Evolutionary conservation across 805 yeast genomes (phyloP).

Genomic region (Cyberlindnera xishuangbannaensis): DNA sequence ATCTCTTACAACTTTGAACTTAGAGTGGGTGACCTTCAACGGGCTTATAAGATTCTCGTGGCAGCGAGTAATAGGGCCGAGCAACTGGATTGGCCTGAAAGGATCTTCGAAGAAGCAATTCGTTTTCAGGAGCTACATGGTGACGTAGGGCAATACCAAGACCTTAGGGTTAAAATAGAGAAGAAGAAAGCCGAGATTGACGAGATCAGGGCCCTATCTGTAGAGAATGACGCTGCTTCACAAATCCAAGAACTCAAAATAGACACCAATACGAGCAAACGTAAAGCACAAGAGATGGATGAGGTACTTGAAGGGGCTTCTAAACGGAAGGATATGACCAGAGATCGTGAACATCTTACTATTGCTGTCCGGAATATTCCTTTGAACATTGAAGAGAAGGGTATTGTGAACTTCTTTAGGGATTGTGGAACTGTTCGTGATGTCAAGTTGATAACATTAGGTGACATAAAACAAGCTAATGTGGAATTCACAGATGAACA

Average conservation of each 20-base stretch:
- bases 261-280: conserved; percentile 4
- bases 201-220: conserved; percentile 8
- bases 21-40: conserved; percentile 22
- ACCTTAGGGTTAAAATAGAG: conserved; percentile 24
- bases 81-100: conserved; percentile 45
- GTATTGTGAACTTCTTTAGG: conserved; percentile 39
- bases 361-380: conserved; percentile 51
- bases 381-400: conserved; percentile 30
- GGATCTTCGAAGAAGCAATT: conserved; percentile 39
- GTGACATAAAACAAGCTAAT: conserved; percentile 35
- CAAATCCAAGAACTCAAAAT: conserved; percentile 3
- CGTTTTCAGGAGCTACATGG: conserved; percentile 34
- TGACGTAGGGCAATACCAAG: conserved; percentile 18
- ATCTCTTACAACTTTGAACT: conserved; percentile 36
- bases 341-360: conserved; percentile 57
- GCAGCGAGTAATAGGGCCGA: conserved; percentile 27
- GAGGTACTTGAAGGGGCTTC: not conserved
- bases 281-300: conserved; percentile 10
- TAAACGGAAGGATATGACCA: conserved; percentile 10
- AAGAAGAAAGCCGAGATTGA: conserved; percentile 16
- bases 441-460: conserved; percentile 22
- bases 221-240: conserved; percentile 4
- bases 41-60: conserved; percentile 27
- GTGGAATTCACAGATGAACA: conserved; percentile 49
- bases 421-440: conserved; percentile 56